Evolutionary conservation across 768 basidiomycete species (phyloP).

Genomic region (Ramaria sp.): DNA sequence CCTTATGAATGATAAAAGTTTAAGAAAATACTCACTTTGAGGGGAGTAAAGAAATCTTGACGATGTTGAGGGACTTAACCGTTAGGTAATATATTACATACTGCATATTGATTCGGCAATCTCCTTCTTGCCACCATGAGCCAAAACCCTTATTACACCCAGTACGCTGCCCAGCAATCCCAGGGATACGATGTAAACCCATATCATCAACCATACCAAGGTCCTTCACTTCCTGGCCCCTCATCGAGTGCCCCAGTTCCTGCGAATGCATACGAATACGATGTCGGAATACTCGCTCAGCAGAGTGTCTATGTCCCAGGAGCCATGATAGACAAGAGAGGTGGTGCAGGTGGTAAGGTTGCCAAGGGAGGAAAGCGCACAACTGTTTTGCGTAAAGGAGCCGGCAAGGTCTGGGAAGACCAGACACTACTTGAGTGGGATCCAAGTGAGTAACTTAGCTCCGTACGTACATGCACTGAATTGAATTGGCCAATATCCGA

Average conservation of each 20-base stretch:
- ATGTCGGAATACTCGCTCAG: slow-evolving; percentile 82
- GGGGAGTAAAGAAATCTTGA: slow-evolving; percentile 20
- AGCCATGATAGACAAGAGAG: slow-evolving; percentile 80
- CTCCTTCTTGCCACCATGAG: background rate
- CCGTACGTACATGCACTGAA: background rate
- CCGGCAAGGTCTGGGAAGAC: slow-evolving; percentile 97
- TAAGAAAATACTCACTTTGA: slow-evolving; percentile 29
- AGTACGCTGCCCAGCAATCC: slow-evolving; percentile 18
- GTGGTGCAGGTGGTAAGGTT: slow-evolving; percentile 75
- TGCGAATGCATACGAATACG: slow-evolving; percentile 87
- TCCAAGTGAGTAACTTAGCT: slow-evolving; percentile 51
- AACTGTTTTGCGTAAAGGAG: slow-evolving; percentile 92
- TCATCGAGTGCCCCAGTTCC: slow-evolving; percentile 72
- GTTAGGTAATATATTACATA: background rate
- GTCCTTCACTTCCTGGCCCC: slow-evolving; percentile 57
- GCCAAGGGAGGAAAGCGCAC: slow-evolving; percentile 86
- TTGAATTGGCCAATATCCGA: slow-evolving; percentile 10
- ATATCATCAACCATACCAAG: slow-evolving; percentile 72
- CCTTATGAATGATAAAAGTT: background rate
- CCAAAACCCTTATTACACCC: slow-evolving; percentile 13
- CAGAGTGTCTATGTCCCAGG: slow-evolving; percentile 90
- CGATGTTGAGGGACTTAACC: slow-evolving; percentile 7
- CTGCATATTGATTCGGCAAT: background rate
- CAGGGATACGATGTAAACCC: slow-evolving; percentile 53
- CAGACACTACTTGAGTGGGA: slow-evolving; percentile 97